These are phyloP conservation scores for Ampelocalamus luodianensis DNA, from an alignment of 176 grass and related monocot species.

Conservation along the genomic window DNA sequence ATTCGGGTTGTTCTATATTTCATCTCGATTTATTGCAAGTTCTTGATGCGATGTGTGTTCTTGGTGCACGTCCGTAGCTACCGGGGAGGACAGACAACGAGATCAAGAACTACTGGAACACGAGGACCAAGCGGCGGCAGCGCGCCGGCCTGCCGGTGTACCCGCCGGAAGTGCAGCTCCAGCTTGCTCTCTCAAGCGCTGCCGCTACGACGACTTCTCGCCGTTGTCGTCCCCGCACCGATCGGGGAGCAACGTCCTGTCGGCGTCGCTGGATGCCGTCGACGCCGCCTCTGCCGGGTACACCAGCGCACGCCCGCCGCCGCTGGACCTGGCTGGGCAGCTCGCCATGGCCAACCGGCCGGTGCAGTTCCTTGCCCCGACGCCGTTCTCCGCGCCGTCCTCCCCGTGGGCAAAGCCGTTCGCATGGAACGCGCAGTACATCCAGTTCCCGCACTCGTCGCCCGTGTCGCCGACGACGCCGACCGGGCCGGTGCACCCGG, in stretches of 20 bases:
- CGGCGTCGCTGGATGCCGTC: neutral
- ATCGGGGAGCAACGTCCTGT: neutral
- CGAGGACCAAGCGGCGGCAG: constrained; percentile 66
- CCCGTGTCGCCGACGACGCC: constrained; percentile 50
- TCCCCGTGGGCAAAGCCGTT: constrained; percentile 44
- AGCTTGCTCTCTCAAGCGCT: constrained; percentile 52
- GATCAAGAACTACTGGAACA: constrained; percentile 99
- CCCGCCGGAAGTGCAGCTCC: constrained; percentile 64
- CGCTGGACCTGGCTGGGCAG: constrained; percentile 54
- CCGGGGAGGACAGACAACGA: constrained; percentile 98
- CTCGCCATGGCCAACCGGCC: constrained; percentile 18
- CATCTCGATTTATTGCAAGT: neutral
- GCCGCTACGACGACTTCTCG: constrained; percentile 37
- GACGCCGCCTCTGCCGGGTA: neutral
- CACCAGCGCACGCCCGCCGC: constrained; percentile 48
- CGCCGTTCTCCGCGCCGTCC: constrained; percentile 42
- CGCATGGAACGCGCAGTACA: constrained; percentile 20
- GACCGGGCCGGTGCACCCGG: neutral
- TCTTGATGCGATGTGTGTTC: neutral
- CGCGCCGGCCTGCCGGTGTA: constrained; percentile 64
- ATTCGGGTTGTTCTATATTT: neutral
- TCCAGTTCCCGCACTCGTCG: constrained; percentile 58
- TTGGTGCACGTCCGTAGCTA: constrained; percentile 30
- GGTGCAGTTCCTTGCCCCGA: constrained; percentile 24
- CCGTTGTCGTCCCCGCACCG: constrained; percentile 16